Evolutionary conservation across 2,329 filamentous ascomycete species (phyloP).

Genomic region (Bisporella sp.): DNA sequence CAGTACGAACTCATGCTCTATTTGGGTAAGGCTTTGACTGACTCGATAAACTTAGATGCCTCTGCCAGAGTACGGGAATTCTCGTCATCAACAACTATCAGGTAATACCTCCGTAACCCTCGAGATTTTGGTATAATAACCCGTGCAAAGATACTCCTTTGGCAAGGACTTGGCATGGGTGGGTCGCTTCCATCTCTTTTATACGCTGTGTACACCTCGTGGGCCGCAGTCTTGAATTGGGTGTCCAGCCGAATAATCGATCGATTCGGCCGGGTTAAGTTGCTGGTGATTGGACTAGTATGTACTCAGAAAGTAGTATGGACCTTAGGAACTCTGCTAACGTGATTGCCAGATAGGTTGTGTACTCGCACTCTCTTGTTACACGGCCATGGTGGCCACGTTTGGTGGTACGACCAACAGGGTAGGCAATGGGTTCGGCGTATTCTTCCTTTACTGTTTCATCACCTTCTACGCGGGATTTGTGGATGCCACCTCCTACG

Average conservation of each 20-base stretch:
- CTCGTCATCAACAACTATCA: conserved; percentile 5
- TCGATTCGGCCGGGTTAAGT: background rate
- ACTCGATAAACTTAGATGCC: too few relatives aligned
- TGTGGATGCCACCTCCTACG: too few relatives aligned
- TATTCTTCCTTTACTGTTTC: conserved; percentile 2
- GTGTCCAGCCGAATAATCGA: background rate
- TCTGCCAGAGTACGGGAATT: background rate
- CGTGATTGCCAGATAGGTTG: conserved; percentile 2
- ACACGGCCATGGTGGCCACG: conserved; percentile 3
- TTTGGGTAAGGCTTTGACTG: too few relatives aligned
- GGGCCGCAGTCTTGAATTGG: too few relatives aligned
- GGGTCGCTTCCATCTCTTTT: too few relatives aligned
- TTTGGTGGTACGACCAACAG: conserved; percentile 1
- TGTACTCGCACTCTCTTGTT: background rate
- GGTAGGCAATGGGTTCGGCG: background rate
- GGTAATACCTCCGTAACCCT: too few relatives aligned
- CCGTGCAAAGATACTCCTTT: too few relatives aligned
- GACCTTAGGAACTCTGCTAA: background rate
- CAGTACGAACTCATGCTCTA: too few relatives aligned
- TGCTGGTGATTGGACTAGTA: background rate
- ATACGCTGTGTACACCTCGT: too few relatives aligned
- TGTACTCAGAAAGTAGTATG: background rate
- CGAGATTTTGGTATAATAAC: too few relatives aligned
- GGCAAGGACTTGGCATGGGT: conserved; percentile 1
- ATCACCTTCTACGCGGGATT: background rate